Evolutionary conservation across 352 stramenopile species (phyloP), one percentile per base, ranked within the genome.

Genomic region (Hyaloperonospora brassicae): DNA sequence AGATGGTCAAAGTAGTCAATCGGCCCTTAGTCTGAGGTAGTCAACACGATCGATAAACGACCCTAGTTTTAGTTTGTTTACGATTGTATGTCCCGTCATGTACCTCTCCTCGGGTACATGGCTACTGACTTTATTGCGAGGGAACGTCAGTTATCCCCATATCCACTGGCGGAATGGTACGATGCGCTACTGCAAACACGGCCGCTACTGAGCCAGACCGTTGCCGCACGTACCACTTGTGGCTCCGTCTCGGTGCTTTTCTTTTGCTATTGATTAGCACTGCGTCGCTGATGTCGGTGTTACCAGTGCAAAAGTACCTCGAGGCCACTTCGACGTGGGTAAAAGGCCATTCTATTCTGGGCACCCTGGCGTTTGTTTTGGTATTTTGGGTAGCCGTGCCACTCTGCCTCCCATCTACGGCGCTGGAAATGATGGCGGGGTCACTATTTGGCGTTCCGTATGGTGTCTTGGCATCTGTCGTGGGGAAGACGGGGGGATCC

Each of bases 401-500:
- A 40, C 69, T 88, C 23, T 91, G 78, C 55, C 35, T 91, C 0
- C 80, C 80, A 12, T 72, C 76, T 38, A 86, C 80, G 5, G 66
- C 82, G 30, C 51, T 87, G 11, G 80, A 91, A 57, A 79, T 78
- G 55, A 55, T 85, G 21, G 65, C 74, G 5, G 80, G 80, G 1
- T 86, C 66, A 41, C 69, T 91, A 25, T 91, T 90, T 50, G 74
- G 78, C 13, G 69, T 87, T 1, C 45, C 56, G 0, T 62, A 72
- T 24, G 80, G 59, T 2, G 61, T 87, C 2, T 2, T 84, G 31
- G 72, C 87, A 14, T 87, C 85, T 35, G 53, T 74, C 1, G 52
- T 91, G 14, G 80, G 80, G 47, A 87, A 87, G 46, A 86, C 80
- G 0, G 71, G 70, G 30, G 80, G 80, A 10, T 91, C 78, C 41